These are phyloP conservation scores for Glonium stellatum DNA, from an alignment of 495 filamentous ascomycete genomes.

Conservation along the genomic window DNA sequence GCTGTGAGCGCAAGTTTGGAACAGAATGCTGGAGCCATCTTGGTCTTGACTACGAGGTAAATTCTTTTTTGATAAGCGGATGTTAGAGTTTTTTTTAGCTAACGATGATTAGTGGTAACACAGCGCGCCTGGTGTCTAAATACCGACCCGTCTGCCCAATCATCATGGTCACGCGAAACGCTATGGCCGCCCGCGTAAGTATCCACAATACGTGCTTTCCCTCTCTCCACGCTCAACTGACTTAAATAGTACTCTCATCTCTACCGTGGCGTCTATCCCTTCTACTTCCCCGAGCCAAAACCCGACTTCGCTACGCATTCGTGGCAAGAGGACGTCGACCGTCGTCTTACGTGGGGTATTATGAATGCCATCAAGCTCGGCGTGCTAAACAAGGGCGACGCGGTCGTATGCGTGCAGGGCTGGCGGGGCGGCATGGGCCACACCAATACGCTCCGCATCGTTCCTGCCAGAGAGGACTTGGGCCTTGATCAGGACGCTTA, in stretches of 20 bases:
- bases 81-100: not conserved
- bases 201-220: constrained; percentile 1
- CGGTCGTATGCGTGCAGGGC: constrained; percentile 91
- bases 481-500: constrained; percentile 35
- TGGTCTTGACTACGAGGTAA: constrained; percentile 85
- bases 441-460: constrained; percentile 71
- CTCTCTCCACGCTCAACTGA: constrained; percentile 1
- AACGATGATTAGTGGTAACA: constrained; percentile 56
- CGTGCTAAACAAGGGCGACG: constrained; percentile 72
- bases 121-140: constrained; percentile 91
- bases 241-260: constrained; percentile 68
- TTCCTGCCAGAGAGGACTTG: constrained; percentile 38
- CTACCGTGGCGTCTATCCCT: constrained; percentile 96
- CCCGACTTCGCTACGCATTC: constrained; percentile 81
- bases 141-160: constrained; percentile 98
- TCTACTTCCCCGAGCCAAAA: constrained; percentile 86
- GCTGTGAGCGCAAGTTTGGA: constrained; percentile 90
- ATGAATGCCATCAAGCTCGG: constrained; percentile 73
- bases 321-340: constrained; percentile 98
- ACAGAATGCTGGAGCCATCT: constrained; percentile 89
- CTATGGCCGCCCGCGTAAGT: constrained; percentile 65
- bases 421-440: constrained; percentile 97
- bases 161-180: constrained; percentile 92
- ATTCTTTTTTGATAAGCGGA: constrained; percentile 10
- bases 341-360: constrained; percentile 93